Base-by-base conservation (phyloP, 805 yeast species). In the Blastobotrys attinorum region DNA sequence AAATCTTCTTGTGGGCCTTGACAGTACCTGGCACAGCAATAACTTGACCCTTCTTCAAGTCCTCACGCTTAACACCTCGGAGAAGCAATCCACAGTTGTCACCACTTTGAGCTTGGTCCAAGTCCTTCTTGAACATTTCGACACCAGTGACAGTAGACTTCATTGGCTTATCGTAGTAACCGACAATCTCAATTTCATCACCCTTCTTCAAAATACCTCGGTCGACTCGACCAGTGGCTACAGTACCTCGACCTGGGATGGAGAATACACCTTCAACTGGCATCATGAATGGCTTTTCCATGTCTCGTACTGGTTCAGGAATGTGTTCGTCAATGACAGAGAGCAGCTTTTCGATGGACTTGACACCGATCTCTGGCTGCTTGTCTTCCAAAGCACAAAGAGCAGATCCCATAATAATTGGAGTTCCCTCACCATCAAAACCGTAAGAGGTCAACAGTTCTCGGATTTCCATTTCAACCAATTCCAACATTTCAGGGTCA, bases 381-480 rank as follows among this genome's bases (percentile, higher is more conserved):
- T 72, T 77, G 59, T 76, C 83, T 72, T 92, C 96, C 59, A 92
- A 76, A 57, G 98, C 97, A 70, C 96, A 85, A 60, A 92, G 75
- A 55, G 97, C 98, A 59, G 97, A 89, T 59, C 98, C 98, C 96
- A 90, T 89, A 54, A 92, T 72, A 49, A 92, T 97, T 48, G 98
- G 98, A 54, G 95, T 82, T 71, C 90, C 82, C 63, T 92, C 98
- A 72, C 97, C 98, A 63, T 92, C 97, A 56, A 90, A 92, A 48
- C 97, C 97, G 69, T 89, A 92, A 55, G 84, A 75, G 55, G 80
- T 62, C 63, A 92, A 76, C 54, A 92, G 76, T 66, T 92, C 98
- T 73, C 98, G 84, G 98, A 92, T 92, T 76, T 92, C 98, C 98
- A 92, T 92, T 75, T 92, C 98, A 55, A 92, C 98, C 60, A 92